phyloP scores from a whole-genome alignment of 805 yeast species.

The Maudiozyma barnettii region DNA sequence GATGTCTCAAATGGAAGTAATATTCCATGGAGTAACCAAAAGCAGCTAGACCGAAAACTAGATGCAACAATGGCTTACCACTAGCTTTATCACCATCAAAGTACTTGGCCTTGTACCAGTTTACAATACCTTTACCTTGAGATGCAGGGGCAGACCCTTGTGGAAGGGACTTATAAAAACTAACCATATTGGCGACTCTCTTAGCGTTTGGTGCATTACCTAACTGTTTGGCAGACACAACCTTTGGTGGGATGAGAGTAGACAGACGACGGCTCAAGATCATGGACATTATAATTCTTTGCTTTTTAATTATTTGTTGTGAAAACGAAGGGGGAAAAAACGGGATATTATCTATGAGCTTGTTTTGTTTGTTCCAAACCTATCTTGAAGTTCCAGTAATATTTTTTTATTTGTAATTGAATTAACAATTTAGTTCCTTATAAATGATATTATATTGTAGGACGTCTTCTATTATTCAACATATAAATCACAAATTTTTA shows the following conservation, averaged over 20 bases:
- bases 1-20: slow-evolving; percentile 75
- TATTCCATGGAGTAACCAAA: slow-evolving; percentile 89
- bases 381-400: no score
- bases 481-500: not conserved
- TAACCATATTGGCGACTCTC: slow-evolving; percentile 90
- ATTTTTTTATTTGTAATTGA: no score
- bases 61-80: slow-evolving; percentile 75
- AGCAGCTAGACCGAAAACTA: slow-evolving; percentile 54
- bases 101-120: slow-evolving; percentile 77
- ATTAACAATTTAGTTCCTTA: no score
- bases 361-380: no score
- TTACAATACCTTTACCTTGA: slow-evolving; percentile 48
- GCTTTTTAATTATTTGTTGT: not conserved
- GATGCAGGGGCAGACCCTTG: slow-evolving; percentile 80
- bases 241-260: slow-evolving; percentile 96
- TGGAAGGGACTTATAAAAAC: slow-evolving; percentile 92
- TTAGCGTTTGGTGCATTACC: slow-evolving; percentile 95
- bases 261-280: slow-evolving; percentile 87
- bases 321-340: not conserved
- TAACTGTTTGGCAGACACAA: slow-evolving; percentile 91
- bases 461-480: no score
- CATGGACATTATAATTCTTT: slow-evolving; percentile 17
- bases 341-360: no score
- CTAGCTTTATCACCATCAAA: slow-evolving; percentile 76
- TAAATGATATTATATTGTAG: no score